phyloP scores from a whole-genome alignment of 148 eudicot species.

The Dianthus caryophyllus region DNA sequence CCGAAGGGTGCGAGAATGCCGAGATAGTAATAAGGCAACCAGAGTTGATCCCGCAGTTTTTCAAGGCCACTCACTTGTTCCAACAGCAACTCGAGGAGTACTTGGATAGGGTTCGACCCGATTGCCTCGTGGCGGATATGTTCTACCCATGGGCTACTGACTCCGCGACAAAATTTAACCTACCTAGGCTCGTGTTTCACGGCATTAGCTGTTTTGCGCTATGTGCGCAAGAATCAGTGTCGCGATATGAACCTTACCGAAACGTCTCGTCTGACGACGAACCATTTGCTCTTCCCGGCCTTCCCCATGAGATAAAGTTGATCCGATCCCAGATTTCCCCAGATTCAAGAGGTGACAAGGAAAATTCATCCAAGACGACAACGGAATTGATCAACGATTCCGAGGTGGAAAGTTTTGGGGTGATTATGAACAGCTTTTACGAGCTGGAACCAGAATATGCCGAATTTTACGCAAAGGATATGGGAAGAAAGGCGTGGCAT shows the following conservation, averaged over 20 bases:
- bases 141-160: slow-evolving; percentile 33
- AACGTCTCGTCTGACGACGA: slow-evolving; percentile 17
- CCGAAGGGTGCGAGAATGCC: slow-evolving; percentile 31
- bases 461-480: slow-evolving; percentile 16
- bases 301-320: slow-evolving; percentile 25
- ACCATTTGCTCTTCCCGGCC: slow-evolving; percentile 18
- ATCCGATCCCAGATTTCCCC: slow-evolving; percentile 17
- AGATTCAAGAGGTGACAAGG: not conserved
- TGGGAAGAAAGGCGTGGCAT: slow-evolving; percentile 19
- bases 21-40: slow-evolving; percentile 13
- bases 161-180: slow-evolving; percentile 24
- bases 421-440: slow-evolving; percentile 31
- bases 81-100: slow-evolving; percentile 37
- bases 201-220: slow-evolving; percentile 26
- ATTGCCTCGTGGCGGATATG: slow-evolving; percentile 28
- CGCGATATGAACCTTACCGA: slow-evolving; percentile 22
- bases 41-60: slow-evolving; percentile 17
- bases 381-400: not conserved
- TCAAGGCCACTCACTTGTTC: slow-evolving; percentile 28
- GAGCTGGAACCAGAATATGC: slow-evolving; percentile 36
- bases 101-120: slow-evolving; percentile 23
- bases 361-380: not conserved
- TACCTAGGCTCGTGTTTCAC: slow-evolving; percentile 29
- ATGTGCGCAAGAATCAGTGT: slow-evolving; percentile 14
- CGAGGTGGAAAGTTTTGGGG: slow-evolving; percentile 23